Percentiles rank a stretch among this genome's conserved stretches.
phyloP scores from a whole-genome alignment of 495 filamentous ascomycete genomes.

The Penicillium waksmanii region DNA sequence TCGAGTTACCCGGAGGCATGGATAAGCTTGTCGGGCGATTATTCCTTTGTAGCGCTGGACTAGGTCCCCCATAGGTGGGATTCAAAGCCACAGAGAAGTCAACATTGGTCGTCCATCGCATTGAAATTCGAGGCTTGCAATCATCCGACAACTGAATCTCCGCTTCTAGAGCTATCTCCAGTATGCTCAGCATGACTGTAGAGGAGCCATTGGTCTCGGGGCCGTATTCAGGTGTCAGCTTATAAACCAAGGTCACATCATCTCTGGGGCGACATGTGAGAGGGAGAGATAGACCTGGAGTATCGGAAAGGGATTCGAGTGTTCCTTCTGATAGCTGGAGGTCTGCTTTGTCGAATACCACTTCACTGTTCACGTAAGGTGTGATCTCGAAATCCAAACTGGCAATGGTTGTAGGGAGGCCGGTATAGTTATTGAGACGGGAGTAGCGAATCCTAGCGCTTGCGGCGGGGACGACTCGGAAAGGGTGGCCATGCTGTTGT shows the following conservation, averaged over 20 bases:
- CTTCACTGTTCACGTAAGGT: slow-evolving; percentile 74
- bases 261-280: slow-evolving; percentile 77
- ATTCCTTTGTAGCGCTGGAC: slow-evolving; percentile 52
- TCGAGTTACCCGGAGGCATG: slow-evolving; percentile 34
- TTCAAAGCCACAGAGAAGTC: slow-evolving; percentile 77
- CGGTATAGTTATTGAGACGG: slow-evolving; percentile 64
- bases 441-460: slow-evolving; percentile 84
- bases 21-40: slow-evolving; percentile 59
- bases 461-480: slow-evolving; percentile 78
- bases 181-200: slow-evolving; percentile 52
- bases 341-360: slow-evolving; percentile 68
- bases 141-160: slow-evolving; percentile 62
- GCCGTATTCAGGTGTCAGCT: slow-evolving; percentile 67
- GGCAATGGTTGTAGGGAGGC: slow-evolving; percentile 72
- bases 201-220: slow-evolving; percentile 52
- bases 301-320: slow-evolving; percentile 67
- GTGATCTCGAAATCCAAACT: slow-evolving; percentile 88
- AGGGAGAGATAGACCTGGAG: slow-evolving; percentile 62
- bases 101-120: slow-evolving; percentile 80
- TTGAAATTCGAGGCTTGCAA: slow-evolving; percentile 73
- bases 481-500: slow-evolving; percentile 61
- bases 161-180: slow-evolving; percentile 69
- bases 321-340: slow-evolving; percentile 67
- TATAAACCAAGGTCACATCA: slow-evolving; percentile 83
- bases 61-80: slow-evolving; percentile 66